phyloP scores from a whole-genome alignment of 1,139 yeast genomes.

The Sugiyamaella novakii region DNA sequence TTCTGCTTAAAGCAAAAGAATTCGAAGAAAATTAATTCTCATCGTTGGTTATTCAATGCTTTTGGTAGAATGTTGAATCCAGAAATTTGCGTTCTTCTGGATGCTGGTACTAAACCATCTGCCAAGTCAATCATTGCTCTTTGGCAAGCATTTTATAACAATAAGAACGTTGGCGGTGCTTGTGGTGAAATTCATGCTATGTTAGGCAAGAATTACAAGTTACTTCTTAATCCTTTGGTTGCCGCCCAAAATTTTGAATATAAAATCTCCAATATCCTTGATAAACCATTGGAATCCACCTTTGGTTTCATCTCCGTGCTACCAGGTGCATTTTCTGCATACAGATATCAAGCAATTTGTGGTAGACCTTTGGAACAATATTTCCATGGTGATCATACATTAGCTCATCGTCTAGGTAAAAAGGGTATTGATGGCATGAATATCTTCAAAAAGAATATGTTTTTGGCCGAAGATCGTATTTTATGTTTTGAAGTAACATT shows the following conservation, averaged over 20 bases:
- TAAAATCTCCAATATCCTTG: conserved; percentile 91
- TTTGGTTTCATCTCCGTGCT: conserved; percentile 92
- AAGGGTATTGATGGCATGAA: conserved; percentile 54
- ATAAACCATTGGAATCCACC: conserved; percentile 88
- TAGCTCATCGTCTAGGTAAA: conserved; percentile 48
- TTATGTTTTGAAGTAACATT: conserved; percentile 91
- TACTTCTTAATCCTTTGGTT: conserved; percentile 80
- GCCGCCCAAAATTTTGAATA: conserved; percentile 97
- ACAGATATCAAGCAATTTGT: conserved; percentile 43
- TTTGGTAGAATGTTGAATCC: conserved; percentile 87
- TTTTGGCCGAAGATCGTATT: conserved; percentile 93
- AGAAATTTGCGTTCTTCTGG: conserved; percentile 77
- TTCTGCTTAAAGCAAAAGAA: conserved; percentile 87
- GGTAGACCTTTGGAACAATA: conserved; percentile 78
- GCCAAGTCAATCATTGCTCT: conserved; percentile 80
- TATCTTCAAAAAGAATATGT: conserved; percentile 91
- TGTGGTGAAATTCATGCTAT: conserved; percentile 96
- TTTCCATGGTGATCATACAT: conserved; percentile 82
- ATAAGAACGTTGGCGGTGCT: conserved; percentile 96
- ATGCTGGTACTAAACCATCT: conserved; percentile 95
- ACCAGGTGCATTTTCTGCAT: conserved; percentile 96
- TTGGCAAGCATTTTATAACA: conserved; percentile 95
- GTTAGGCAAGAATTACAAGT: conserved; percentile 82
- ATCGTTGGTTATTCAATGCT: conserved; percentile 95
- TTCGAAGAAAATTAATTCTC: conserved; percentile 91